phyloP scores from a whole-genome alignment of 1,284 basidiomycete genomes.

The Coniophora puteana region DNA sequence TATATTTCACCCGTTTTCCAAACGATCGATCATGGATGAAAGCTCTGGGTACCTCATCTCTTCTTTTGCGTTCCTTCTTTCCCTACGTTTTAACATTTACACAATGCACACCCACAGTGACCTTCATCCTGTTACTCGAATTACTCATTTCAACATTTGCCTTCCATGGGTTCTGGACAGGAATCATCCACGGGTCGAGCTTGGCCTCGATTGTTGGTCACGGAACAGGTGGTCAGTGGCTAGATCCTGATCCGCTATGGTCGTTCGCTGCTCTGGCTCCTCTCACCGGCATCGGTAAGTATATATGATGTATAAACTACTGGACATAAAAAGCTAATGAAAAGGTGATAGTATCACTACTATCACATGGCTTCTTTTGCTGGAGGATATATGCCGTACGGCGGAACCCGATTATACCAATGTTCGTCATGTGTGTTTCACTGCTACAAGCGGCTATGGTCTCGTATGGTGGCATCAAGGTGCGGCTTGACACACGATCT shows the following conservation, averaged over 20 bases:
- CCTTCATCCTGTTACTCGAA: constrained; percentile 14
- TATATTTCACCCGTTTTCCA: constrained; percentile 12
- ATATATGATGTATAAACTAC: not conserved
- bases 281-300: constrained; percentile 15
- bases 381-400: constrained; percentile 17
- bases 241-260: constrained; percentile 8
- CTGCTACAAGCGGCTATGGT: constrained; percentile 17
- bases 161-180: constrained; percentile 14
- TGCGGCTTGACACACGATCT: not conserved
- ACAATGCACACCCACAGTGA: constrained; percentile 8
- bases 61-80: no score
- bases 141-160: constrained; percentile 7
- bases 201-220: constrained; percentile 10
- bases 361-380: constrained; percentile 21
- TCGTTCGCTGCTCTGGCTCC: constrained; percentile 8
- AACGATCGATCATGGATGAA: constrained; percentile 9
- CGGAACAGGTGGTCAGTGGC: not conserved
- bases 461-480: constrained; percentile 2
- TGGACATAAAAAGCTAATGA: not conserved
- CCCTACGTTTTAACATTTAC: not conserved
- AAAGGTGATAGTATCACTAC: constrained; percentile 12
- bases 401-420: constrained; percentile 1
- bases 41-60: not conserved
- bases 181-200: constrained; percentile 5
- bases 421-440: constrained; percentile 18